Percentiles rank a stretch among this genome's conserved stretches.
Conservation (phyloP, 805 yeast genomes). For the Cyberlindnera suaveolens region DNA sequence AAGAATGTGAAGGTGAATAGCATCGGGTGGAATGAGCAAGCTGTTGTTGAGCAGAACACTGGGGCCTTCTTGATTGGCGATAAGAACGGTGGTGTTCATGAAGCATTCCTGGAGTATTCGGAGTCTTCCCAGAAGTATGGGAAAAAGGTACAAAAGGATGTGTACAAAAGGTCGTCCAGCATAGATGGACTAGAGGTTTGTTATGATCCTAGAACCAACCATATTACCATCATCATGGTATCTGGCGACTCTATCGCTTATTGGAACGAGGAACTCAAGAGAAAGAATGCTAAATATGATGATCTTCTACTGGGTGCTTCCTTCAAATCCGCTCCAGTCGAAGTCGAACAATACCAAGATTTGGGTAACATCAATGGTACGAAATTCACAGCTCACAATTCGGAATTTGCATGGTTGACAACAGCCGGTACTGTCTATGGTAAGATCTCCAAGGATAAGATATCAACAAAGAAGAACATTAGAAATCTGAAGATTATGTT, state of each 20-base stretch:
- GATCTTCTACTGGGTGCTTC: slow-evolving; percentile 17
- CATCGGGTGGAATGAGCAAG: slow-evolving; percentile 35
- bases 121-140: slow-evolving; percentile 35
- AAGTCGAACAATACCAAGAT: slow-evolving; percentile 32
- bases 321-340: slow-evolving; percentile 25
- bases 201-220: slow-evolving; percentile 4
- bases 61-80: slow-evolving; percentile 48
- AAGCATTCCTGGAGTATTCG: slow-evolving; percentile 34
- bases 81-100: slow-evolving; percentile 40
- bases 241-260: slow-evolving; percentile 28
- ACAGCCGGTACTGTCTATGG: slow-evolving; percentile 43
- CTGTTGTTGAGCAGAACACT: slow-evolving; percentile 29
- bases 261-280: slow-evolving; percentile 18
- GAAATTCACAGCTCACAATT: slow-evolving; percentile 24
- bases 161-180: slow-evolving; percentile 24
- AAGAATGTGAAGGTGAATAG: slow-evolving; percentile 38
- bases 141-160: slow-evolving; percentile 34
- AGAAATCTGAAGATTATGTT: slow-evolving; percentile 33
- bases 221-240: slow-evolving; percentile 16
- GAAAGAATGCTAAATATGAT: slow-evolving; percentile 16
- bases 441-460: slow-evolving; percentile 20
- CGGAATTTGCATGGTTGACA: slow-evolving; percentile 41
- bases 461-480: slow-evolving; percentile 18
- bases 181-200: slow-evolving; percentile 25
- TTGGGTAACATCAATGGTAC: slow-evolving; percentile 27